phyloP scores from a whole-genome alignment of 2,329 filamentous ascomycete species.

The Sphaerulina vaccinii region DNA sequence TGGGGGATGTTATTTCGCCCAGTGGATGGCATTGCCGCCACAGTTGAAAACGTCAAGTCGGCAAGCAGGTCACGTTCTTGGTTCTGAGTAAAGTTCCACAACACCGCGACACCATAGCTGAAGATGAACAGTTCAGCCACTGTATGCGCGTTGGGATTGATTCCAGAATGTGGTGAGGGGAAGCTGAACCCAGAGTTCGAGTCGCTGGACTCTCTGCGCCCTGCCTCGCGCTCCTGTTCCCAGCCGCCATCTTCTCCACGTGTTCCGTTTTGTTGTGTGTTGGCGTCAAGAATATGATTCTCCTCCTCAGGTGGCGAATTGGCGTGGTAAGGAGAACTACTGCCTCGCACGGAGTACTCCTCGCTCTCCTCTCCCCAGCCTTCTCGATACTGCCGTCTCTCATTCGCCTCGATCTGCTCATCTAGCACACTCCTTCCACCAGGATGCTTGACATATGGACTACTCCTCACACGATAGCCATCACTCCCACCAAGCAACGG shows the following conservation, averaged over 20 bases:
- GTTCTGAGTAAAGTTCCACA: conserved; percentile 96
- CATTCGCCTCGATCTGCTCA: conserved; percentile 92
- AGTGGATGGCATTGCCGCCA: conserved; percentile 21
- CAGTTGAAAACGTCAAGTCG: conserved; percentile 78
- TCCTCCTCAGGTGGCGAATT: conserved; percentile 21
- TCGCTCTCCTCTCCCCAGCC: conserved; percentile 86
- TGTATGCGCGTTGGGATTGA: conserved; percentile 69
- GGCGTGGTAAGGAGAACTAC: conserved; percentile 22
- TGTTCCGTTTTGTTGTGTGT: conserved; percentile 15
- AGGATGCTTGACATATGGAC: conserved; percentile 86
- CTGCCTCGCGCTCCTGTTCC: conserved; percentile 22
- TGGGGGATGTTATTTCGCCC: conserved; percentile 18
- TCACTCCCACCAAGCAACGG: conserved; percentile 82
- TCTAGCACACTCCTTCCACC: conserved; percentile 91
- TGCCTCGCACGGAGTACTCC: conserved; percentile 47
- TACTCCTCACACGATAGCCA: conserved; percentile 83
- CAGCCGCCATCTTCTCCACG: conserved; percentile 19
- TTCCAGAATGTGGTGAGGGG: conserved; percentile 53
- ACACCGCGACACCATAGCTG: conserved; percentile 94
- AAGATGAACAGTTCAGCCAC: conserved; percentile 97
- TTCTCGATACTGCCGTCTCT: conserved; percentile 83
- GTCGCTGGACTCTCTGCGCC: conserved; percentile 28
- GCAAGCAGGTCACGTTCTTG: conserved; percentile 97
- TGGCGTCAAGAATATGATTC: conserved; percentile 9
- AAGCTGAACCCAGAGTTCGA: conserved; percentile 41